Conservation (phyloP, 1,284 basidiomycete species). For the Leccinum cinnamomeum region DNA sequence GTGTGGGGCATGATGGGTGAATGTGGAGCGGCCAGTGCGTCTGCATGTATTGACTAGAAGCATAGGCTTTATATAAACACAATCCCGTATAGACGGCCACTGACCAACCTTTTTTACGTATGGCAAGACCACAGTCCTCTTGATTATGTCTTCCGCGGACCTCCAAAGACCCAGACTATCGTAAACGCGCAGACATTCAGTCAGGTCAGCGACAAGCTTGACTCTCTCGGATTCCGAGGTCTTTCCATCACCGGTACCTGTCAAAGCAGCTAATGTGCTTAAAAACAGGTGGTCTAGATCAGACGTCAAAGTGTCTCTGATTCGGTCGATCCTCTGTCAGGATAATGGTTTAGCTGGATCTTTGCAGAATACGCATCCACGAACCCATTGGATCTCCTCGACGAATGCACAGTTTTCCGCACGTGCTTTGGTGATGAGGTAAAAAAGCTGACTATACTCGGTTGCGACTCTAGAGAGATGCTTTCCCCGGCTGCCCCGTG, state of each 20-base stretch:
- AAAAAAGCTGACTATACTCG: conserved; percentile 92
- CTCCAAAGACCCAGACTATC: conserved; percentile 78
- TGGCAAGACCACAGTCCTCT: conserved; percentile 64
- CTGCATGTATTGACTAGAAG: conserved; percentile 68
- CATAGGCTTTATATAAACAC: neutral
- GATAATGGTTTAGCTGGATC: conserved; percentile 14
- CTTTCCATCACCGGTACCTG: conserved; percentile 46
- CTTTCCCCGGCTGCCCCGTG: conserved; percentile 71
- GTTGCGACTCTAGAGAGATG: conserved; percentile 82
- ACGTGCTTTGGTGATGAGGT: conserved; percentile 82
- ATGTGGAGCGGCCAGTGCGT: conserved; percentile 63
- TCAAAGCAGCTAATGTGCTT: conserved; percentile 49
- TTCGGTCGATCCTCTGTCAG: conserved; percentile 72
- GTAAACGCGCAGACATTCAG: conserved; percentile 82
- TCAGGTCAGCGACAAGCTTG: conserved; percentile 63
- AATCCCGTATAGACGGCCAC: conserved; percentile 15
- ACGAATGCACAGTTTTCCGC: conserved; percentile 76
- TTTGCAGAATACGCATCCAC: conserved; percentile 39
- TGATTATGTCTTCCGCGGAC: conserved; percentile 83
- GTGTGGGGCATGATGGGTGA: conserved; percentile 77
- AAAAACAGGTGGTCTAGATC: conserved; percentile 83
- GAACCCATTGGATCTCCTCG: conserved; percentile 81
- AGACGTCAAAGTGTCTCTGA: conserved; percentile 77
- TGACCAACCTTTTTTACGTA: conserved; percentile 79
- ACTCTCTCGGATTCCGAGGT: conserved; percentile 59